Evolutionary conservation across 176 grass and related monocot species (phyloP).

Genomic region (Aegilops speltoides): DNA sequence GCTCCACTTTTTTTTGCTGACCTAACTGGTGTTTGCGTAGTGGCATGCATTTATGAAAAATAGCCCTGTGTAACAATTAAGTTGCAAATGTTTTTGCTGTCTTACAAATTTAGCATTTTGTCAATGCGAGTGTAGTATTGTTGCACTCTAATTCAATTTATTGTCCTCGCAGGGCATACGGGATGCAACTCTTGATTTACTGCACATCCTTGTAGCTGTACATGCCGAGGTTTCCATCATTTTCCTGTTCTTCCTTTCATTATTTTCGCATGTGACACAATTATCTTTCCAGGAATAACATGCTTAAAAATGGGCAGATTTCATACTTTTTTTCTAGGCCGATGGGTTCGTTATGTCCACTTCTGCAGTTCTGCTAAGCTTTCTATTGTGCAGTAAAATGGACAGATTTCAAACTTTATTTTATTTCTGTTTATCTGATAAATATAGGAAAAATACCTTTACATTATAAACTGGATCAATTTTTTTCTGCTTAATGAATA

Average conservation of each 20-base stretch:
- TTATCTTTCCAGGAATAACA: constrained; percentile 18
- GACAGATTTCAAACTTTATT: too few species aligned
- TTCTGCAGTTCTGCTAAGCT: background rate
- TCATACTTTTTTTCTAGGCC: constrained; percentile 12
- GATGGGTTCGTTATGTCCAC: background rate
- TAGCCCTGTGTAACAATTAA: background rate
- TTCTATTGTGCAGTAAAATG: background rate
- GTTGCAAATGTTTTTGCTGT: constrained; percentile 6
- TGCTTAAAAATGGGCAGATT: constrained; percentile 27
- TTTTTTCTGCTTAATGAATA: background rate
- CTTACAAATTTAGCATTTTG: background rate
- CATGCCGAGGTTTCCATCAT: constrained; percentile 78
- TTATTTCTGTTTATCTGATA: background rate
- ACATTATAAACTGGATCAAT: background rate
- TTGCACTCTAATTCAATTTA: constrained; percentile 12
- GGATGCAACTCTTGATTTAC: constrained; percentile 92
- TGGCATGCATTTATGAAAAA: background rate
- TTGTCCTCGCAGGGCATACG: constrained; percentile 86
- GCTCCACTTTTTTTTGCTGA: background rate
- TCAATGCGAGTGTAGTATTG: background rate
- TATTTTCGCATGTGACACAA: constrained; percentile 19
- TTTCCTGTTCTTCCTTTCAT: constrained; percentile 34
- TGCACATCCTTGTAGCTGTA: constrained; percentile 93
- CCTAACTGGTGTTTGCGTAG: too few species aligned
- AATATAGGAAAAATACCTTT: background rate